Percentiles rank a stretch among this genome's conserved stretches.
Evolutionary conservation across 2,329 filamentous ascomycete species (phyloP).

Genomic region (Penicillium olsonii): DNA sequence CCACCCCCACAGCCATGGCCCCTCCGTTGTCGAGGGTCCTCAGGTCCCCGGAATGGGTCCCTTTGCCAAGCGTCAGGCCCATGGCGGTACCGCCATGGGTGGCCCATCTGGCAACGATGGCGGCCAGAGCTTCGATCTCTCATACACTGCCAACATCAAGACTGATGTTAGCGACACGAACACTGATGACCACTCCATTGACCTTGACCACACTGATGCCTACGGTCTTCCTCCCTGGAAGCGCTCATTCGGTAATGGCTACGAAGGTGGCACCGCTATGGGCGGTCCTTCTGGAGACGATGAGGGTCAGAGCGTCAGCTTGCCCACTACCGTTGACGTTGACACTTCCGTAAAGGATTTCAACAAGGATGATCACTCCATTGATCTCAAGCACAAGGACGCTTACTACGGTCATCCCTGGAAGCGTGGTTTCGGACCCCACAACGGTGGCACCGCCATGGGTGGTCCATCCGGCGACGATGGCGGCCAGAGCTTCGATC

Average conservation of each 20-base stretch:
- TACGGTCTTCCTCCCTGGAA: slow-evolving; percentile 2
- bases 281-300: slow-evolving; percentile 20
- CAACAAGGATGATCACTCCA: slow-evolving; percentile 21
- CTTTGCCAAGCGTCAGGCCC: slow-evolving; percentile 15
- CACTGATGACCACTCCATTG: slow-evolving; percentile 24
- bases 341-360: slow-evolving; percentile 17
- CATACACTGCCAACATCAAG: slow-evolving; percentile 14
- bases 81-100: slow-evolving; percentile 20
- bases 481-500: slow-evolving; percentile 24
- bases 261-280: slow-evolving; percentile 16
- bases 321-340: slow-evolving; percentile 10
- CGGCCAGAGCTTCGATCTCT: slow-evolving; percentile 22
- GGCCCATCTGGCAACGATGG: slow-evolving; percentile 26
- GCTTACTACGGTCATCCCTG: not conserved
- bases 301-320: slow-evolving; percentile 9
- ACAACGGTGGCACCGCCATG: slow-evolving; percentile 17
- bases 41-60: slow-evolving; percentile 16
- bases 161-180: slow-evolving; percentile 17
- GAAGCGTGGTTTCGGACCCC: not conserved
- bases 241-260: no score
- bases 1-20: slow-evolving; percentile 3
- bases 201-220: slow-evolving; percentile 21
- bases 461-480: slow-evolving; percentile 27
- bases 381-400: slow-evolving; percentile 20
- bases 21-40: not conserved